A percentile compares a stretch with the other conserved stretches of the same genome.
phyloP scores from a whole-genome alignment of 208 protist species.

The Herpetomonas tarakana region DNA sequence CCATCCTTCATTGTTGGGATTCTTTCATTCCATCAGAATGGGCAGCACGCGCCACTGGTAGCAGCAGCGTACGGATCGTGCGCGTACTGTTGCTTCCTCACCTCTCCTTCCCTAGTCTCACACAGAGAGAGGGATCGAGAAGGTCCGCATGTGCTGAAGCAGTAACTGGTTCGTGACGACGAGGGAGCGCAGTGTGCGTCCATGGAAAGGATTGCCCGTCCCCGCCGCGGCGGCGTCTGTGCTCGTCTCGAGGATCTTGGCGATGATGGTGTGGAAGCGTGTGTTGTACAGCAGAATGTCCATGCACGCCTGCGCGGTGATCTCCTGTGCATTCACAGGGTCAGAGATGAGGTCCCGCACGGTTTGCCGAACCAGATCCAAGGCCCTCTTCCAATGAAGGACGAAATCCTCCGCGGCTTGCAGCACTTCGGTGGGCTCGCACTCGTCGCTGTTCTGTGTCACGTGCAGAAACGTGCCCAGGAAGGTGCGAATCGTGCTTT shows the following conservation, averaged over 20 bases:
- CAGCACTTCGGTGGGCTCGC: constrained; percentile 28
- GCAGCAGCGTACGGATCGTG: too few species aligned
- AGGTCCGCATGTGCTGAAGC: constrained; percentile 78
- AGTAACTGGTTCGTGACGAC: constrained; percentile 76
- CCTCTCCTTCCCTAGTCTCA: too few species aligned
- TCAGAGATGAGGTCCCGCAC: constrained; percentile 42
- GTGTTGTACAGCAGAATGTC: constrained; percentile 78
- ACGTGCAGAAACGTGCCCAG: constrained; percentile 41
- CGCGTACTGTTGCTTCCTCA: too few species aligned
- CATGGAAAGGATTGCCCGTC: constrained; percentile 13
- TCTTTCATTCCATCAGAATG: too few species aligned
- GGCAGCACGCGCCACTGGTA: too few species aligned
- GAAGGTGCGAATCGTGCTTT: constrained; percentile 30
- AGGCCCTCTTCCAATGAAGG: constrained; percentile 42
- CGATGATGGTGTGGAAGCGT: constrained; percentile 51
- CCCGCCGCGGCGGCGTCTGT: constrained; percentile 1
- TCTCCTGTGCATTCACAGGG: constrained; percentile 35
- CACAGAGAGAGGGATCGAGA: constrained; percentile 31
- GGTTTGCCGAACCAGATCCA: constrained; percentile 35
- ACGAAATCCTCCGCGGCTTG: constrained; percentile 54
- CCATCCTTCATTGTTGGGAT: too few species aligned
- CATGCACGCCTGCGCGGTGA: constrained; percentile 77
- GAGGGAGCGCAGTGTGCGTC: constrained; percentile 37
- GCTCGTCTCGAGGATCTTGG: constrained; percentile 21
- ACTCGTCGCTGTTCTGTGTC: constrained; percentile 22